Base-by-base conservation (phyloP, 345 rosid species). In the Aethionema arabicum region DNA sequence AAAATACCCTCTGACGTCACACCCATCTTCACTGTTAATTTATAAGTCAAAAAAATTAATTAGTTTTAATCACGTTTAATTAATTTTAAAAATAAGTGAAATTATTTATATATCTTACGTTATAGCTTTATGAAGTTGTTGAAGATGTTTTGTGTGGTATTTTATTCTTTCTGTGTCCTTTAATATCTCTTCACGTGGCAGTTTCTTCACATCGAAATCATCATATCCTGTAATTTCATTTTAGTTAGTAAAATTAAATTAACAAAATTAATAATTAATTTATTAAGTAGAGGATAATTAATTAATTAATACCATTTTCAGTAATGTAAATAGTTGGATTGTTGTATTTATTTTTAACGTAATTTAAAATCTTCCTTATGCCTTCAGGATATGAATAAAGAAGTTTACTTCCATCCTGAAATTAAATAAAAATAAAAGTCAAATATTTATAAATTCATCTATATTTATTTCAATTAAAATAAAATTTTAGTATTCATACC, bases 1-100 rank as follows among this genome's bases (percentile, higher is more conserved):
- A 5, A 78, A 35, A 66, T 83, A 86, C 5, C 89, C 89, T 70
- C 70, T 74, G 3, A 83, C 83, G 4, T 81, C 72, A 65, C 71
- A 82, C 2, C 82, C 84, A 45, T 69, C 75, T 6, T 42, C 70
- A 48, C 75, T 71, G 49, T 61, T 61, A 59, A 21, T 50, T 32
- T 64, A 5, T 38, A 27, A 8, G 7, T 15, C 3, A 14, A 45
- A 0, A 6, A 14, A 11, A 48, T 30, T 15, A 9, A 50, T 21
- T 29, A 58, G 27, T 21, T 40, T 9, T 7, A 1, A 7, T 7
- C 0, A 43, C n/a, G 21, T 44, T 42, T 52, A 11, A 2, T 29
- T 38, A 36, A 59, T 2, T 0, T 50, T 13, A 21, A 21, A 21
- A 4, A 4, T 47, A 9, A 47, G 29, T 6, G 16, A 27, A 21